phyloP scores from a whole-genome alignment of 306 rosid species.

The Vicia faba region DNA sequence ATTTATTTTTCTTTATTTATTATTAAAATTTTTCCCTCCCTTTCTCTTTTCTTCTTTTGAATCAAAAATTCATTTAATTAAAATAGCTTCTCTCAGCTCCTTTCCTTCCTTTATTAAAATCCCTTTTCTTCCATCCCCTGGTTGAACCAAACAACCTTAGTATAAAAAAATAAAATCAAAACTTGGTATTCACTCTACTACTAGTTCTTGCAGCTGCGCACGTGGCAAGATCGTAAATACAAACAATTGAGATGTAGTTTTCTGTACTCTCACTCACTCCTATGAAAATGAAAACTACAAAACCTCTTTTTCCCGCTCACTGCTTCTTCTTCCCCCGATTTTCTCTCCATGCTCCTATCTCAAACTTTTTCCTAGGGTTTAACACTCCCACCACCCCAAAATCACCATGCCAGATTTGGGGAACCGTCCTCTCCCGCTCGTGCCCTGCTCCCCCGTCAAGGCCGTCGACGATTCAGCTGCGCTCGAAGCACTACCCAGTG shows the following conservation, averaged over 20 bases:
- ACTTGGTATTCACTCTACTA: too few species aligned
- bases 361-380: conserved; percentile 33
- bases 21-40: too few species aligned
- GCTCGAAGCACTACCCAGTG: conserved; percentile 39
- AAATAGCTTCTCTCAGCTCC: too few species aligned
- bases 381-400: neutral
- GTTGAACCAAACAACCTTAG: too few species aligned
- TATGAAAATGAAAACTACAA: conserved; percentile 30
- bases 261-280: neutral
- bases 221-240: neutral
- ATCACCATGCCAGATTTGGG: conserved; percentile 72
- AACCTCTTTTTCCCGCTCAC: conserved; percentile 43
- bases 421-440: conserved; percentile 47
- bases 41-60: too few species aligned
- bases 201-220: too few species aligned
- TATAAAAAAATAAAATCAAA: too few species aligned
- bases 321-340: neutral
- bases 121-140: too few species aligned
- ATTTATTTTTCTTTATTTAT: too few species aligned
- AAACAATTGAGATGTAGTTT: neutral
- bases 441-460: conserved; percentile 47
- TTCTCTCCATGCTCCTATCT: neutral
- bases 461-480: conserved; percentile 11
- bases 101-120: too few species aligned
- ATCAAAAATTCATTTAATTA: too few species aligned